Base-by-base conservation (phyloP, 2,329 filamentous ascomycete species). In the Septoria linicola region DNA sequence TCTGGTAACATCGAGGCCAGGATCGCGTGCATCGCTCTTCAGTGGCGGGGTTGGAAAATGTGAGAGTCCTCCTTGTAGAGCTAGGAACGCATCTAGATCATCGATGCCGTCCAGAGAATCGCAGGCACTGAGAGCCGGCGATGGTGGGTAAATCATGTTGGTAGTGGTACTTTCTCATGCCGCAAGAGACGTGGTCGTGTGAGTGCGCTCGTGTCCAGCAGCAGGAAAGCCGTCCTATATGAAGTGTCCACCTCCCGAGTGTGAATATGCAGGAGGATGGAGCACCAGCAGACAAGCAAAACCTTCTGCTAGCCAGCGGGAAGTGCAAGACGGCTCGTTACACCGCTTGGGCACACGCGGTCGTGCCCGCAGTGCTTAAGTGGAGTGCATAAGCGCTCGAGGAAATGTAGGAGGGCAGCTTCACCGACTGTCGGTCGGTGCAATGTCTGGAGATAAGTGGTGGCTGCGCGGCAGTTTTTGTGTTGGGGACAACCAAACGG, bases 21-120 rank as follows among this genome's bases (percentile, higher is more conserved):
- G 8, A 8, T 49, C 46, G 16, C 41, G 59, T 30, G 44, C 8
- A 8, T 49, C 46, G 16, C 41, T 60, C 53, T 59, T 56, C 52
- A 54, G 44, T 7, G 60, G 61, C 27, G 66, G 66, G 13, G 65
- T 68, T 3, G 63, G 63, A 39, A 61, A 64, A 27, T 56, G 53
- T n/a, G 65, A 66, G 36, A 69, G 53, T 20, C 43, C 42, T 39
- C 62, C 61, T 51, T 64, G 59, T 4, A 59, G 47, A 19, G 59
- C 61, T 25, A 68, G 59, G 30, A 61, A 67, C 8, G 66, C 65
- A 42, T 69, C 66, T 25, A 68, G 57, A 41, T 66, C 65, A 11
- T 65, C 62, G 19, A 62, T 63, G 37, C 56, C 61, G 42, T 59
- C 62, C 16, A 68, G 57, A 25, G 62, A 63, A 37, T 67, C 63